Conservation (phyloP, 2,329 filamentous ascomycete species). For the Emericellopsis atlantica region DNA sequence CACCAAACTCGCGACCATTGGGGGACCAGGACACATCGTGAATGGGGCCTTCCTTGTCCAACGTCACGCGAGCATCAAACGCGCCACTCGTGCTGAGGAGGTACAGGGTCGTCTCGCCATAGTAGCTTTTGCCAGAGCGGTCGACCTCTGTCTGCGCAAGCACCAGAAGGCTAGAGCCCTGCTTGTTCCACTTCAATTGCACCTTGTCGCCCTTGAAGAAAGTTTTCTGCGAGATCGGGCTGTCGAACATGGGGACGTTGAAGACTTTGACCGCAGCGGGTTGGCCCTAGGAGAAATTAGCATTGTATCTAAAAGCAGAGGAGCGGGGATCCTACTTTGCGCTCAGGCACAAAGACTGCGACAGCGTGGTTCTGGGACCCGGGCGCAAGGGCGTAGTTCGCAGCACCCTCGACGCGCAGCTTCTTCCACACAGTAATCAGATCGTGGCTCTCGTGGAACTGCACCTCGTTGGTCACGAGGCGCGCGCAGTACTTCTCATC, state of each 20-base stretch:
- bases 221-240: conserved; percentile 86
- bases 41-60: conserved; percentile 96
- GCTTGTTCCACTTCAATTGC: conserved; percentile 92
- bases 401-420: conserved; percentile 79
- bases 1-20: conserved; percentile 94
- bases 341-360: conserved; percentile 89
- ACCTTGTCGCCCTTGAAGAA: conserved; percentile 99
- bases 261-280: conserved; percentile 90
- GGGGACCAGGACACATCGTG: conserved; percentile 98
- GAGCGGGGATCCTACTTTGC: conserved; percentile 52
- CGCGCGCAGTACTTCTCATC: conserved; percentile 93
- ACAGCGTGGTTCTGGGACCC: conserved; percentile 76
- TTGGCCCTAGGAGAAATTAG: conserved; percentile 52
- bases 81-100: conserved; percentile 82
- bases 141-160: conserved; percentile 96
- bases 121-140: conserved; percentile 98
- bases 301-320: conserved; percentile 3
- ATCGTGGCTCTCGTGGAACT: conserved; percentile 87
- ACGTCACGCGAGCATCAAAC: conserved; percentile 81
- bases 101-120: conserved; percentile 95
- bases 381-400: conserved; percentile 80
- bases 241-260: conserved; percentile 76
- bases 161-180: conserved; percentile 84
- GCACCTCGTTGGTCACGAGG: conserved; percentile 90
- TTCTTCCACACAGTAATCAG: conserved; percentile 88